These are phyloP conservation scores for Schwanniomyces pseudopolymorphus DNA, from an alignment of 805 yeast genomes.

Conservation along the genomic window DNA sequence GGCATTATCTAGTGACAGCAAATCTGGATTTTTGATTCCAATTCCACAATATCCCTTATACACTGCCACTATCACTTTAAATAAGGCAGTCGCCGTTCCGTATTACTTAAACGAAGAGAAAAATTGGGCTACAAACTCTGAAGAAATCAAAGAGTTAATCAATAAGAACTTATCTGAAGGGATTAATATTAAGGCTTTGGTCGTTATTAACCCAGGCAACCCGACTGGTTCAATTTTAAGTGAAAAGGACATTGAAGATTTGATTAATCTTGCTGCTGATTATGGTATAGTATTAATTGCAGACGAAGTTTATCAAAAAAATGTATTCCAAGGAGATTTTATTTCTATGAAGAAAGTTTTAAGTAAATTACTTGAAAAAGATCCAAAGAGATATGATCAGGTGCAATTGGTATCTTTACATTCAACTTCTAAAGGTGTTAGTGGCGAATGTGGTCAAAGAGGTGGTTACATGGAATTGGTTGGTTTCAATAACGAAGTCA, in stretches of 20 bases:
- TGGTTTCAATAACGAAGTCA: constrained; percentile 72
- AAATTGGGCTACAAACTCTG: constrained; percentile 81
- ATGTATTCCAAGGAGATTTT: constrained; percentile 79
- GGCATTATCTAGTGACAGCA: constrained; percentile 62
- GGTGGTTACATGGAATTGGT: constrained; percentile 97
- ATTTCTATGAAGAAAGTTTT: constrained; percentile 81
- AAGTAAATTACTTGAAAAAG: constrained; percentile 54
- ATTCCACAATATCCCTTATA: constrained; percentile 98
- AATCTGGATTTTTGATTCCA: constrained; percentile 84
- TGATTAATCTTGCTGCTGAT: constrained; percentile 79
- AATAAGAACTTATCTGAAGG: constrained; percentile 49
- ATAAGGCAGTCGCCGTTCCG: constrained; percentile 79
- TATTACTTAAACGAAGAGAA: constrained; percentile 79
- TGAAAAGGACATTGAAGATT: constrained; percentile 62
- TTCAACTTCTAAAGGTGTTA: constrained; percentile 96
- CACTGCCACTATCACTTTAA: constrained; percentile 89
- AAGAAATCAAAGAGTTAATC: constrained; percentile 57
- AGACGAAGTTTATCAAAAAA: constrained; percentile 97
- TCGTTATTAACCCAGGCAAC: constrained; percentile 96
- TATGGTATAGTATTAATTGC: constrained; percentile 86
- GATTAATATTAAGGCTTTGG: constrained; percentile 71
- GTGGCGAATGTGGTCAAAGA: constrained; percentile 99
- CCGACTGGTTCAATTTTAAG: constrained; percentile 91
- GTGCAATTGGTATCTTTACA: constrained; percentile 93
- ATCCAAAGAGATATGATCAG: constrained; percentile 56